phyloP scores from a whole-genome alignment of 345 rosid species.

The Schrenkiella parvula region DNA sequence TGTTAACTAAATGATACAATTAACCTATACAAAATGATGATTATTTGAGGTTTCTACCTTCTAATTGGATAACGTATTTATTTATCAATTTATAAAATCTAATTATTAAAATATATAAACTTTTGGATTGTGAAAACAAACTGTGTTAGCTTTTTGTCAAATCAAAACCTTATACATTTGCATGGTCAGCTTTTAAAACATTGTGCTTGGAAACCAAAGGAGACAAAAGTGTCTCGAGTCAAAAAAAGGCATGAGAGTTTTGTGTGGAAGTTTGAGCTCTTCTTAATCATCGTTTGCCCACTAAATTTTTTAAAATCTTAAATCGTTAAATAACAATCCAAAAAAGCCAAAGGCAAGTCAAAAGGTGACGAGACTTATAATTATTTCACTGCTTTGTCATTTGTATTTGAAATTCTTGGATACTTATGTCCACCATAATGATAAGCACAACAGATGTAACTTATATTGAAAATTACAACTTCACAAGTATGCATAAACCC shows the following conservation, averaged over 20 bases:
- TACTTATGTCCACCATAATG: not conserved
- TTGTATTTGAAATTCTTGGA: not conserved
- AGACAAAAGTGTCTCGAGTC: constrained; percentile 19
- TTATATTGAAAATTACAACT: not conserved
- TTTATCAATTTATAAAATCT: too few relatives aligned
- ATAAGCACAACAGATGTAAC: not conserved
- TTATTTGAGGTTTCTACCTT: not conserved
- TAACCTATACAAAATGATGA: not conserved
- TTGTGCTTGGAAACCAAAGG: constrained; percentile 10
- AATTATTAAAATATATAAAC: not conserved
- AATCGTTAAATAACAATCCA: too few relatives aligned
- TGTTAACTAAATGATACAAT: not conserved
- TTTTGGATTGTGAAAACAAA: not conserved
- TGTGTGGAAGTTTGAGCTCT: constrained; percentile 28
- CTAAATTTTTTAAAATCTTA: too few relatives aligned
- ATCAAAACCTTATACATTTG: constrained; percentile 11
- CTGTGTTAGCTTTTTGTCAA: not conserved
- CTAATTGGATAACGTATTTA: too few relatives aligned
- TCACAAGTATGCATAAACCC: constrained; percentile 1
- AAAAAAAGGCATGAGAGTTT: constrained; percentile 23
- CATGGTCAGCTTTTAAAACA: constrained; percentile 15
- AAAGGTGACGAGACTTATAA: not conserved
- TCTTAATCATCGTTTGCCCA: constrained; percentile 1
- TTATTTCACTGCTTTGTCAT: not conserved
- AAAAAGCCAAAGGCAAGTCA: not conserved